Conservation (phyloP, 2,329 filamentous ascomycete genomes). For the Fusarium buxicola region DNA sequence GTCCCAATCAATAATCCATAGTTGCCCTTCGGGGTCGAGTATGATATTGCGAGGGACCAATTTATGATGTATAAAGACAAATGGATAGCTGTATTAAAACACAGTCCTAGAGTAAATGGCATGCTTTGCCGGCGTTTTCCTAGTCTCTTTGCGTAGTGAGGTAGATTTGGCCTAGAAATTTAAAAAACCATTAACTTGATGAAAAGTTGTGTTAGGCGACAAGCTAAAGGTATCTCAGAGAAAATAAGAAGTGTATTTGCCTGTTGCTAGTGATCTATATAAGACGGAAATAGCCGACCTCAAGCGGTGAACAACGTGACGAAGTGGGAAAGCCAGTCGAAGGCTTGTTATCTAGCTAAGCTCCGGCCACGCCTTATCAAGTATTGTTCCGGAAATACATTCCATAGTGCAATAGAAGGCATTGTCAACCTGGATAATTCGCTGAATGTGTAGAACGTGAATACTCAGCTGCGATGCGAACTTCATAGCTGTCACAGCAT, state of each 20-base stretch:
- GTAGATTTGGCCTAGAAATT: slow-evolving; percentile 26
- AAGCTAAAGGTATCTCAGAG: slow-evolving; percentile 21
- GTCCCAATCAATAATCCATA: slow-evolving; percentile 37
- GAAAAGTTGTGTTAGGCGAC: slow-evolving; percentile 10
- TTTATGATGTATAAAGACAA: slow-evolving; percentile 28
- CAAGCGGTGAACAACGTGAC: slow-evolving; percentile 15
- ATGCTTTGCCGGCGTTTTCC: slow-evolving; percentile 20
- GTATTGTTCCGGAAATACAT: slow-evolving; percentile 11
- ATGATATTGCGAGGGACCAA: slow-evolving; percentile 34
- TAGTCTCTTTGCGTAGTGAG: slow-evolving; percentile 12
- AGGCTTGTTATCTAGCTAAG: slow-evolving; percentile 22
- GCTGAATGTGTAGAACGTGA: slow-evolving; percentile 11
- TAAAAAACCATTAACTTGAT: slow-evolving; percentile 20
- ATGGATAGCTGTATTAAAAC: slow-evolving; percentile 5
- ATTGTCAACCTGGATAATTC: slow-evolving; percentile 8
- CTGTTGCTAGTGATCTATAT: slow-evolving; percentile 18
- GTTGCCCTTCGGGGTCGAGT: slow-evolving; percentile 9
- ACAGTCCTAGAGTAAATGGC: slow-evolving; percentile 1
- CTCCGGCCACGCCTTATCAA: slow-evolving; percentile 12
- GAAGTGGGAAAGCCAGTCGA: slow-evolving; percentile 25
- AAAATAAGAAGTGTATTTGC: slow-evolving; percentile 20
- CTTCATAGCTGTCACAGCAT: slow-evolving; percentile 15
- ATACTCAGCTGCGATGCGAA: slow-evolving; percentile 21
- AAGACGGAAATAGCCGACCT: slow-evolving; percentile 9
- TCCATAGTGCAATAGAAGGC: slow-evolving; percentile 21